Evolutionary conservation across 768 basidiomycete species (phyloP).

Genomic region (Kwoniella newhampshirensis): DNA sequence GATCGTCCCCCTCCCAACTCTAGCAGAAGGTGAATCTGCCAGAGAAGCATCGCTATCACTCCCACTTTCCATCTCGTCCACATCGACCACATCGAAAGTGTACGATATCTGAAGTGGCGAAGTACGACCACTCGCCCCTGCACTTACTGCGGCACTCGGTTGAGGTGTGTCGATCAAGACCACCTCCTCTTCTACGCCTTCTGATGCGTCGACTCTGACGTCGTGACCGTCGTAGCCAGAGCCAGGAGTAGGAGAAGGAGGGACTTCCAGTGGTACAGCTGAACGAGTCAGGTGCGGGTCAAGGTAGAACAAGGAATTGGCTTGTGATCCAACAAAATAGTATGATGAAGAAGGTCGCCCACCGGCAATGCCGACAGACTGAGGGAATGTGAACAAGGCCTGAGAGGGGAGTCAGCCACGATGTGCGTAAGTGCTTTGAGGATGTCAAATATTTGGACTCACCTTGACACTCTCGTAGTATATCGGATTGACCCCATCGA

Average conservation of each 20-base stretch:
- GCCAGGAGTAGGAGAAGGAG: slow-evolving; percentile 24
- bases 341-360: slow-evolving; percentile 96
- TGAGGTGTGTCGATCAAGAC: slow-evolving; percentile 10
- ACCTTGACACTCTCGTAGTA: slow-evolving; percentile 86
- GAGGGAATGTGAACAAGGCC: slow-evolving; percentile 87
- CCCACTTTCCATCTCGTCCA: slow-evolving; percentile 38
- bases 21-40: slow-evolving; percentile 13
- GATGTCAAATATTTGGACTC: slow-evolving; percentile 19
- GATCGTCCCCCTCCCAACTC: slow-evolving; percentile 8
- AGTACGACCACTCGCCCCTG: not conserved
- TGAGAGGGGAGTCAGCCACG: slow-evolving; percentile 45
- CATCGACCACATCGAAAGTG: slow-evolving; percentile 38
- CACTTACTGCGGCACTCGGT: not conserved
- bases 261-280: slow-evolving; percentile 63
- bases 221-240: not conserved
- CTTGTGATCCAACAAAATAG: slow-evolving; percentile 93
- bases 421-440: not conserved
- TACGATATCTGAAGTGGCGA: slow-evolving; percentile 5
- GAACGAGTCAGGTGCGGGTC: slow-evolving; percentile 66
- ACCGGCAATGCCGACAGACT: slow-evolving; percentile 94
- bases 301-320: slow-evolving; percentile 67
- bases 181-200: slow-evolving; percentile 10
- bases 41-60: slow-evolving; percentile 26
- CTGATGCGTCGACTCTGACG: not conserved
- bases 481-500: slow-evolving; percentile 92